Evolutionary conservation across 2,329 filamentous ascomycete species (phyloP).

Genomic region (Phialocephala sp.): DNA sequence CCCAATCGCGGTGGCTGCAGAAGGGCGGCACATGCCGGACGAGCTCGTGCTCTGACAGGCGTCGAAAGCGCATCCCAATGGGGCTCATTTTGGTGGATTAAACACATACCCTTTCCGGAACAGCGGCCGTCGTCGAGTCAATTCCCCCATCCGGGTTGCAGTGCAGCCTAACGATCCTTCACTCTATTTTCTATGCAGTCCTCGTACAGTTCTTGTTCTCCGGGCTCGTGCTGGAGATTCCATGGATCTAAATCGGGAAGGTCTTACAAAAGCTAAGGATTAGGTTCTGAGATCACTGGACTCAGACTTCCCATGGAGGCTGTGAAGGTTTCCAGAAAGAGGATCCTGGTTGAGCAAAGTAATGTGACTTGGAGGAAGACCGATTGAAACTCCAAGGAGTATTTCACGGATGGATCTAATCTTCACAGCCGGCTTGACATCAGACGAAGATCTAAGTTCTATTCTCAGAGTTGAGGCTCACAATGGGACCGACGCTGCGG

Average conservation of each 20-base stretch:
- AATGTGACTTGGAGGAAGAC: neutral
- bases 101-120: neutral
- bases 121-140: neutral
- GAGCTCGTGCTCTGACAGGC: conserved; percentile 1
- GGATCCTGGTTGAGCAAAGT: neutral
- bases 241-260: neutral
- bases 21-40: neutral
- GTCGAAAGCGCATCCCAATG: neutral
- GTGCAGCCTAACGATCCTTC: conserved; percentile 9
- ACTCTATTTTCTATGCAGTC: neutral
- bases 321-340: neutral
- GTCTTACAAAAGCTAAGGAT: neutral
- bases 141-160: neutral
- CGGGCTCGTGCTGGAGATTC: neutral
- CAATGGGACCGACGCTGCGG: neutral
- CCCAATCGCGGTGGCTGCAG: neutral
- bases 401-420: conserved; percentile 6
- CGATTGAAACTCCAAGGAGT: conserved; percentile 9
- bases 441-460: neutral
- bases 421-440: neutral
- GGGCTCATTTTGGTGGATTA: neutral
- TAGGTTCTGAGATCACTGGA: conserved; percentile 10
- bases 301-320: neutral
- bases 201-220: conserved; percentile 1
- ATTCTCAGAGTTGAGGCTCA: conserved; percentile 7